phyloP scores from a whole-genome alignment of 2,329 filamentous ascomycete species.

The Zymoseptoria tritici region DNA sequence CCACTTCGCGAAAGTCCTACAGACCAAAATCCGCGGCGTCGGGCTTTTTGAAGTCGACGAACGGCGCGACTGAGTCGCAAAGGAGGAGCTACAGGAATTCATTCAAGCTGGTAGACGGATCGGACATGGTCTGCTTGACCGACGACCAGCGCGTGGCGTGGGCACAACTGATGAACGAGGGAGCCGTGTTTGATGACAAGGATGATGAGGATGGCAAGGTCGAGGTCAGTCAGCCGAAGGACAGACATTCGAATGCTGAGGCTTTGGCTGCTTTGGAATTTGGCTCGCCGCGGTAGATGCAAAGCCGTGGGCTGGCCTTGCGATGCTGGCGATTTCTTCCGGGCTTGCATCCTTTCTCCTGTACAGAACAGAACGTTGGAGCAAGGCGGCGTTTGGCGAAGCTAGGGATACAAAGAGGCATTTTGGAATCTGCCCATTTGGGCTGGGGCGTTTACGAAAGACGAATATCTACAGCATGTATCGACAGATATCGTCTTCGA shows the following conservation, averaged over 20 bases:
- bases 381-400: background rate
- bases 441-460: background rate
- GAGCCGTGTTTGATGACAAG: constrained; percentile 5
- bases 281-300: constrained; percentile 9
- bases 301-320: background rate
- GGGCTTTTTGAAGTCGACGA: constrained; percentile 21
- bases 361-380: background rate
- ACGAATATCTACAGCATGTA: background rate
- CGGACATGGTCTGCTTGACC: constrained; percentile 19
- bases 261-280: constrained; percentile 24
- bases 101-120: constrained; percentile 14
- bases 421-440: background rate
- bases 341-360: background rate
- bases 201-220: background rate
- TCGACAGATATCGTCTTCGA: background rate
- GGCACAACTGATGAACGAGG: constrained; percentile 19
- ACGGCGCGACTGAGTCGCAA: constrained; percentile 11
- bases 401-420: background rate
- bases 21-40: constrained; percentile 18
- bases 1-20: constrained; percentile 17
- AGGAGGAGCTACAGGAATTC: constrained; percentile 16
- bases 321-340: background rate
- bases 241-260: constrained; percentile 17
- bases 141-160: constrained; percentile 24
- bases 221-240: background rate